phyloP scores from a whole-genome alignment of 208 protist species.

The Strigomonas culicis region DNA sequence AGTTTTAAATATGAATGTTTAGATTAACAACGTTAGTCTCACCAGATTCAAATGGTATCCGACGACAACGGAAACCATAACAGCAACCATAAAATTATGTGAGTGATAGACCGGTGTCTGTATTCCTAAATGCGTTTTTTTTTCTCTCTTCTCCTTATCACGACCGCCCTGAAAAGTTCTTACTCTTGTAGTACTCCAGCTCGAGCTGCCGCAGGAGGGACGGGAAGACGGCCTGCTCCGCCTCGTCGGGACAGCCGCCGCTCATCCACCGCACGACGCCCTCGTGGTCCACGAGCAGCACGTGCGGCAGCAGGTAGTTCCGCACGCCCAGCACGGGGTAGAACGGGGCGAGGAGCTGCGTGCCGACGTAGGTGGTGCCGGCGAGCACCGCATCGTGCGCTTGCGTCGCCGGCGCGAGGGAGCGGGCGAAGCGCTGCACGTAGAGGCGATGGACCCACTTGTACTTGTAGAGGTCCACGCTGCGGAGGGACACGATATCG shows the following conservation, averaged over 20 bases:
- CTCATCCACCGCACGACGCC: conserved; percentile 79
- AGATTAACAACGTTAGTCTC: too few relatives aligned
- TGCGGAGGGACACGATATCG: conserved; percentile 78
- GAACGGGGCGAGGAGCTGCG: conserved; percentile 66
- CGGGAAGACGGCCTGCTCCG: conserved; percentile 59
- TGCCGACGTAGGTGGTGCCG: conserved; percentile 77
- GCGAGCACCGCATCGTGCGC: conserved; percentile 35
- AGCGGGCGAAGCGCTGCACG: conserved; percentile 49
- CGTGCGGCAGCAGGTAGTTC: conserved; percentile 80
- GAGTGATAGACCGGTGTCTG: too few relatives aligned
- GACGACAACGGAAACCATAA: too few relatives aligned
- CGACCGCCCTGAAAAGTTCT: too few relatives aligned
- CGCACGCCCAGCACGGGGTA: conserved; percentile 60
- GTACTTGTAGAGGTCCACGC: conserved; percentile 79
- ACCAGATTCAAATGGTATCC: too few relatives aligned
- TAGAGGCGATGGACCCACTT: conserved; percentile 77
- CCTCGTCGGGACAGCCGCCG: conserved; percentile 73
- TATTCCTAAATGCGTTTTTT: not conserved
- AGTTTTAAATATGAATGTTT: too few relatives aligned
- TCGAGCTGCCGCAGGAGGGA: conserved; percentile 68
- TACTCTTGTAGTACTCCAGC: conserved; percentile 60
- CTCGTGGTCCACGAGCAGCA: conserved; percentile 81
- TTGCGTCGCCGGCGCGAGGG: conserved; percentile 3
- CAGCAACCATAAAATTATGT: too few relatives aligned
- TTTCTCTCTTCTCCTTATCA: too few relatives aligned